Base-by-base conservation (phyloP, 768 basidiomycete genomes). In the Grammothele lineata region DNA sequence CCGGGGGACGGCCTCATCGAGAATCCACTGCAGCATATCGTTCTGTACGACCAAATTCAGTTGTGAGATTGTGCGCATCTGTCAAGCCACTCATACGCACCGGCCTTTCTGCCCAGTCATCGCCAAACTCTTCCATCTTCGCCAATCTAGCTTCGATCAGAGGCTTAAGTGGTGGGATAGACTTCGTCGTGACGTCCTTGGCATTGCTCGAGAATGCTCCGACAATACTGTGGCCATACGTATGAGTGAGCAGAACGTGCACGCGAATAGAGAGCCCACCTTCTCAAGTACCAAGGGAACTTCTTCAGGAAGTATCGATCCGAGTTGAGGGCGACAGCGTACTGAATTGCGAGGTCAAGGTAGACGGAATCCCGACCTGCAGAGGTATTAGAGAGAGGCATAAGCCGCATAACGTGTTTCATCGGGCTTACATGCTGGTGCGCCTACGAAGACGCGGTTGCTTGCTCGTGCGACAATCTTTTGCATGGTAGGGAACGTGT, bases 401-500 rank as follows among this genome's bases (percentile, higher is more conserved):
- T 7, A 14, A 30, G 14, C 27, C 27, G 7, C 27, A 30, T 30
- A 7, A n/a, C 4, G 23, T 35, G 18, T 25, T 26, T 32, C 11
- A n/a, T 4, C 17, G 12, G 18, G 47, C 64, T 40, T 43, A 70
- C 68, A 70, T 0, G 63, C 27, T 12, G 66, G 65, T 7, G 57
- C 25, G 3, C 68, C 67, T 2, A 70, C 60, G 36, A 69, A 68
- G 30, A 63, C 43, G 14, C 69, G 65, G 40, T 63, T 68, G 21
- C 57, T 54, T 12, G 55, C 50, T 5, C 63, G 55, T 14, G 57
- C 57, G 7, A 66, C 48, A 21, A 66, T 59, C 11, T 56, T 43
- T 47, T 50, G 56, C 21, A 62, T 45, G 0, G 57, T 53, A 23
- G 51, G 32, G 8, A 57, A 22, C 9, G 56, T 48, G 5, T 39